A percentile compares a stretch with the other conserved stretches of the same genome.
Evolutionary conservation across 306 rosid genomes (phyloP).

Genomic region (barrel medic (Medicago truncatula)): MtrunA17r5.0-ANR NC_053045.1:56561001-56561500

Average conservation of each 20-base stretch:
- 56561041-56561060: too few species aligned
- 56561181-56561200: slow-evolving; percentile 40
- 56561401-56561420: slow-evolving; percentile 57
- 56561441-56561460: slow-evolving; percentile 14
- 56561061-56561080: too few species aligned
- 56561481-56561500: slow-evolving; percentile 25
- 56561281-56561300: slow-evolving; percentile 41
- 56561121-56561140: slow-evolving; percentile 52
- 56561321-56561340: slow-evolving; percentile 44
- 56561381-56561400: slow-evolving; percentile 48
- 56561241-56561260: slow-evolving; percentile 54
- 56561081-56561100: not conserved
- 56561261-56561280: slow-evolving; percentile 45
- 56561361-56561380: slow-evolving; percentile 32
- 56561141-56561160: slow-evolving; percentile 51
- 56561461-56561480: slow-evolving; percentile 37
- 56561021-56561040: too few species aligned
- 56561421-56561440: slow-evolving; percentile 27
- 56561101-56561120: not conserved
- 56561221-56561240: slow-evolving; percentile 52
- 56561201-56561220: slow-evolving; percentile 50
- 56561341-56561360: slow-evolving; percentile 42
- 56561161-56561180: slow-evolving; percentile 50
- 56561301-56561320: slow-evolving; percentile 8
- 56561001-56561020: too few species aligned